These are phyloP conservation scores for Puccinia triticina DNA, from an alignment of 1,284 basidiomycete genomes.

Conservation along the genomic window DNA sequence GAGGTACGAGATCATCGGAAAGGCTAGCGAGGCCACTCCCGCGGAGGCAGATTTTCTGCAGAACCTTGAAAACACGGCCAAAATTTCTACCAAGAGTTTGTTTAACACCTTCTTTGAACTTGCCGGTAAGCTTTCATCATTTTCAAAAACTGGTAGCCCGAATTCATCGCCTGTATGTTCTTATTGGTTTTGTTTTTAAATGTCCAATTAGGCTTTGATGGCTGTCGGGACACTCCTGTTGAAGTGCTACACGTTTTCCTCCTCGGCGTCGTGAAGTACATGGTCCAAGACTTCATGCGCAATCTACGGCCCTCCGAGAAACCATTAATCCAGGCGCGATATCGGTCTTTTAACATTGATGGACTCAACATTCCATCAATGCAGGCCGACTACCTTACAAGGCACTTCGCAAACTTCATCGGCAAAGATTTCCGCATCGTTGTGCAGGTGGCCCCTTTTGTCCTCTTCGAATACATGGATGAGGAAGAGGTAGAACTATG, in stretches of 20 bases:
- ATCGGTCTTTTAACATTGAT: background rate
- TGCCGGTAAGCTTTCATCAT: background rate
- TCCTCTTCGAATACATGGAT: background rate
- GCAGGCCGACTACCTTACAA: background rate
- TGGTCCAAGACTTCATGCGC: background rate
- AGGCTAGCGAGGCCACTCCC: background rate
- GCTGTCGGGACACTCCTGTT: background rate
- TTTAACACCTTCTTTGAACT: background rate
- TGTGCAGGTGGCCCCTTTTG: background rate
- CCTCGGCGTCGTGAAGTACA: background rate
- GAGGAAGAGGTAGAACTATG: background rate
- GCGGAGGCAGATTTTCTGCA: background rate
- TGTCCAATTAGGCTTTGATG: background rate
- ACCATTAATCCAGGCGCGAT: background rate
- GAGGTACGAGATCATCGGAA: background rate
- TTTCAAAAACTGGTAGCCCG: too few species aligned
- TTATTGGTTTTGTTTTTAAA: too few species aligned
- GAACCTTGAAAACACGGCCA: background rate
- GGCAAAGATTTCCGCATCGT: background rate
- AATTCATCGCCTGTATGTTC: too few species aligned
- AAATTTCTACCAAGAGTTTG: background rate
- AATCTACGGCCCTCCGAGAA: background rate
- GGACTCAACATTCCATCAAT: background rate
- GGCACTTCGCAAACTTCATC: background rate
- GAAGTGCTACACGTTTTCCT: slow-evolving; percentile 8